These are phyloP conservation scores for Colletotrichum godetiae DNA, from an alignment of 2,329 filamentous ascomycete species.

Conservation along the genomic window DNA sequence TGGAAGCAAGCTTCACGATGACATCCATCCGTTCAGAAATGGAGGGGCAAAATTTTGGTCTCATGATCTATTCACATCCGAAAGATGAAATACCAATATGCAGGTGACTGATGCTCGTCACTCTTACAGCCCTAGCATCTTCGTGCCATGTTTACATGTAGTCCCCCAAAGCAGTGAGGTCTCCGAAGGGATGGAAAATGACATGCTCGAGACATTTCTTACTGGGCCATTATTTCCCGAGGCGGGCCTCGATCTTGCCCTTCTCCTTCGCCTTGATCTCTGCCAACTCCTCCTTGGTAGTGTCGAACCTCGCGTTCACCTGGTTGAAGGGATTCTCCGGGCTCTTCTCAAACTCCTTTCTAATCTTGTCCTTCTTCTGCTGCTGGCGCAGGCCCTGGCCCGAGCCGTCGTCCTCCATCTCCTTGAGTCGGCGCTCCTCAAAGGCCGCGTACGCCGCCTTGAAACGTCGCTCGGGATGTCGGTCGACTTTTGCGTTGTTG, in stretches of 20 bases:
- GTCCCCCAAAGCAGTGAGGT: neutral
- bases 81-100: conserved; percentile 9
- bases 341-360: conserved; percentile 94
- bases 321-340: conserved; percentile 97
- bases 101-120: conserved; percentile 17
- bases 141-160: neutral
- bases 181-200: neutral
- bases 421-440: conserved; percentile 82
- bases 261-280: conserved; percentile 75
- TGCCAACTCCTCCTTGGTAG: conserved; percentile 79
- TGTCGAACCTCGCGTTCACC: conserved; percentile 79
- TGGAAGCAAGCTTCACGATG: neutral
- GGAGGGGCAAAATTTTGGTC: conserved; percentile 1
- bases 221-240: conserved; percentile 54
- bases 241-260: conserved; percentile 78
- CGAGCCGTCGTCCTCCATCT: conserved; percentile 86
- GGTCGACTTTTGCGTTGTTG: conserved; percentile 78
- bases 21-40: neutral
- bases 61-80: conserved; percentile 21
- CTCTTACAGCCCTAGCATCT: neutral
- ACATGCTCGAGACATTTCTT: neutral
- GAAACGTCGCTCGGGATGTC: conserved; percentile 88
- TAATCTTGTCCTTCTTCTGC: conserved; percentile 85
- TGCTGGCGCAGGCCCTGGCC: conserved; percentile 79
- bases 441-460: conserved; percentile 87